Evolutionary conservation across 2,329 filamentous ascomycete genomes (phyloP), one percentile per base, ranked within the genome.

Genomic region (Aspergillus transmontanensis): DNA sequence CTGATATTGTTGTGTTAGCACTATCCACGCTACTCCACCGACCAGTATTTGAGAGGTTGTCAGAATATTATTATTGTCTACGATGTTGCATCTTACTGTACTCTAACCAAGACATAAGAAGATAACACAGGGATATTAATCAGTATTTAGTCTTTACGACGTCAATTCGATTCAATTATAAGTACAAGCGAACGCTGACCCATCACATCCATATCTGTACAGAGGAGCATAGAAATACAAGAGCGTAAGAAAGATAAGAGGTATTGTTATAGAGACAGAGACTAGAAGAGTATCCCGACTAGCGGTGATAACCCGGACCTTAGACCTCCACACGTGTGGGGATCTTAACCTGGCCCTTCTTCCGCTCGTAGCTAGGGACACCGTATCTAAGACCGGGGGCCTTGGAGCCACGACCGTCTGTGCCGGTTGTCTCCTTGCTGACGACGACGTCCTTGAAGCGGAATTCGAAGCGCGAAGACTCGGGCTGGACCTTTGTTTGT

Each of bases 251-350:
- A 41, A 34, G 9, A 12, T 19, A 48, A 36, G 43, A 58, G 56
- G n/a, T 48, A 45, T 30, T 89, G 91, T 72, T 91, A 88, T 87
- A 89, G 91, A 74, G 86, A 87, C 0, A 89, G 90, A 79, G n/a
- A 34, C 41, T 59, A 43, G 59, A 53, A 50, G 14, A 21, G 26
- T 5, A 39, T 36, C n/a, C 51, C 11, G 3, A 23, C 50, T 9
- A 53, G 14, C 19, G 26, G 51, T 16, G 51, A 19, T 39, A 53
- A 66, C 59, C 48, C 55, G 11, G 4, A 55, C 12, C 12, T 71
- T 76, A 82, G 51, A 80, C 80, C 68, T 85, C 83, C 55, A 89
- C 86, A 66, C 80, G 82, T 26, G 83, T 87, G 14, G 87, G 87
- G 65, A 89, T 88, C 81, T 89, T 89, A 69, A 88, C 79, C 66